Percentiles rank a stretch among this genome's conserved stretches.
phyloP scores from a whole-genome alignment of 2,329 filamentous ascomycete species.

The Eutypa lata region DNA sequence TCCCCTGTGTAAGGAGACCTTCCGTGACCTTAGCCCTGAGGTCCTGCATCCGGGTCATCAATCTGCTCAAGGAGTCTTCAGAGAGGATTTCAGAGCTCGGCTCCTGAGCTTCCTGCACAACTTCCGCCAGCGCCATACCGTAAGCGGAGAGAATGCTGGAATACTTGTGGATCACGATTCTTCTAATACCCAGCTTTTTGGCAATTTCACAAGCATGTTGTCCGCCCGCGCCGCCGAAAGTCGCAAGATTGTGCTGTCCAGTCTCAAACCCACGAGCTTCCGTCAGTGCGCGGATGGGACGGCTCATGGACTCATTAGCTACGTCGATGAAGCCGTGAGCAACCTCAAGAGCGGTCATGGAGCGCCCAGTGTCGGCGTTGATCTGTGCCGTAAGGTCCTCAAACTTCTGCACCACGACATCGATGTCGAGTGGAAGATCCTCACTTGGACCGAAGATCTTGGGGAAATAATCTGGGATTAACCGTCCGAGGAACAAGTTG shows the following conservation, averaged over 20 bases:
- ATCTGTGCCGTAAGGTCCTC: conserved; percentile 37
- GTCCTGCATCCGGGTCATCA: conserved; percentile 8
- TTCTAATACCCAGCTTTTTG: conserved; percentile 33
- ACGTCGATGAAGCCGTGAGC: conserved; percentile 73
- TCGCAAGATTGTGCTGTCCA: conserved; percentile 27
- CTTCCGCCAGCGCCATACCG: conserved; percentile 19
- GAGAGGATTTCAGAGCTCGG: conserved; percentile 3
- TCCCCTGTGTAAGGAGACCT: conserved; percentile 41
- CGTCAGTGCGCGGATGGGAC: conserved; percentile 4
- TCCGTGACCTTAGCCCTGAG: conserved; percentile 30
- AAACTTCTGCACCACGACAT: conserved; percentile 36
- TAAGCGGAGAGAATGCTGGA: conserved; percentile 35
- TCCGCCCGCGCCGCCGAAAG: conserved; percentile 69
- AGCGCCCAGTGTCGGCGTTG: conserved; percentile 31
- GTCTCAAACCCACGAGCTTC: conserved; percentile 12
- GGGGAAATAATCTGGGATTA: conserved; percentile 62
- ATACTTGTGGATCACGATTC: conserved; percentile 37
- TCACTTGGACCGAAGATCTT: conserved; percentile 34
- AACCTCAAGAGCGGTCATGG: conserved; percentile 30
- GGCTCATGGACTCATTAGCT: conserved; percentile 65
- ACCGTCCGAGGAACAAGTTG: conserved; percentile 63
- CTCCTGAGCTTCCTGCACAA: conserved; percentile 7
- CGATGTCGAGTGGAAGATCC: conserved; percentile 55
- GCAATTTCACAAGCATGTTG: conserved; percentile 49
- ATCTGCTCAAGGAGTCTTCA: not conserved